Conservation (phyloP, 805 yeast genomes). For the Suhomyces vadensis region DNA sequence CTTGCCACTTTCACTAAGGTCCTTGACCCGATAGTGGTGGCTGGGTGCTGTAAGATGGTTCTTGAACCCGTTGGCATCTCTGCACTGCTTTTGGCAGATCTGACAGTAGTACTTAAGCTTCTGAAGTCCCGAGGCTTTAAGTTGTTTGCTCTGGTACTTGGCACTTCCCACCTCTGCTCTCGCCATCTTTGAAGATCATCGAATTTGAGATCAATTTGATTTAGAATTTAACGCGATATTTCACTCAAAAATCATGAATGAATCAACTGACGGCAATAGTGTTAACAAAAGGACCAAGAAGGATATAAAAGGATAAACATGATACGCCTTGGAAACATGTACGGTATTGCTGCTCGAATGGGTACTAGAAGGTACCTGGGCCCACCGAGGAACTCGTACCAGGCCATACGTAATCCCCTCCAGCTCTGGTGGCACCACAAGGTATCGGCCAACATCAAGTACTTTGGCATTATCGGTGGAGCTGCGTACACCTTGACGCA, state of each 20-base stretch:
- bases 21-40: constrained; percentile 59
- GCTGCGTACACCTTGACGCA: constrained; percentile 32
- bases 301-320: too few species aligned
- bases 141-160: constrained; percentile 69
- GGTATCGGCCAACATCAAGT: constrained; percentile 30
- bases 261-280: too few species aligned
- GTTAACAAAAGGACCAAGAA: too few species aligned
- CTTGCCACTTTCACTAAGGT: constrained; percentile 37
- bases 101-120: constrained; percentile 87
- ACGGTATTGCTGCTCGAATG: too few species aligned
- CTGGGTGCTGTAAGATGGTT: constrained; percentile 84
- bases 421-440: constrained; percentile 26
- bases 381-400: constrained; percentile 38
- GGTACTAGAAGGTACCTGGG: neutral
- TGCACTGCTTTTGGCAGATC: constrained; percentile 86
- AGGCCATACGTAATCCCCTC: constrained; percentile 24
- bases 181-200: constrained; percentile 19
- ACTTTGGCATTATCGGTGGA: constrained; percentile 25
- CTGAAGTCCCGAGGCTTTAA: constrained; percentile 84
- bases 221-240: too few species aligned
- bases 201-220: too few species aligned
- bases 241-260: too few species aligned
- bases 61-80: constrained; percentile 94
- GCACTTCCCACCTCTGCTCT: constrained; percentile 48
- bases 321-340: too few species aligned